phyloP scores from a whole-genome alignment of 345 rosid species.

The Eucalyptus caleyi region DNA sequence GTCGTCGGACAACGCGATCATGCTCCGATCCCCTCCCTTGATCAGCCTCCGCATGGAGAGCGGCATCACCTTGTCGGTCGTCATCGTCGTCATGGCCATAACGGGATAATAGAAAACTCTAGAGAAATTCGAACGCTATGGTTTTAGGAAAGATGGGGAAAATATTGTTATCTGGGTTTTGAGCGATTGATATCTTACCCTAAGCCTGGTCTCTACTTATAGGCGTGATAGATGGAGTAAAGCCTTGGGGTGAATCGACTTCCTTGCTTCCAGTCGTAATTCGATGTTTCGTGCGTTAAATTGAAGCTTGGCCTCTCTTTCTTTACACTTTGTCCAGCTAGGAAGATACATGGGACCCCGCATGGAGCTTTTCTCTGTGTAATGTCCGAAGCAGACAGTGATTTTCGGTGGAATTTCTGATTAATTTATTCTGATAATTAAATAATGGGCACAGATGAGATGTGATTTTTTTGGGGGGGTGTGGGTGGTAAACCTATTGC shows the following conservation, averaged over 20 bases:
- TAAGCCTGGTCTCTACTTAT: neutral
- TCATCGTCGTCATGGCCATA: neutral
- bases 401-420: neutral
- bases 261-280: conserved; percentile 59
- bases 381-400: neutral
- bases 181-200: neutral
- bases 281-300: neutral
- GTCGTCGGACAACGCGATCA: conserved; percentile 38
- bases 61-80: neutral
- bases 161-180: neutral
- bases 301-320: neutral
- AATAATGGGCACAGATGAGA: neutral
- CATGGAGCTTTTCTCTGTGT: neutral
- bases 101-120: neutral
- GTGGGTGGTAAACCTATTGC: neutral
- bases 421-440: neutral
- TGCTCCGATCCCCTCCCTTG: conserved; percentile 17
- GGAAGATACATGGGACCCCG: neutral
- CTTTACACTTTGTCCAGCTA: neutral
- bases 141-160: neutral
- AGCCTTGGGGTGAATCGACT: conserved; percentile 37
- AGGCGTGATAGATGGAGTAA: neutral
- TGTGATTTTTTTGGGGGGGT: neutral
- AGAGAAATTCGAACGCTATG: neutral
- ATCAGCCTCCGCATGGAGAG: neutral